A percentile compares a stretch with the other conserved stretches of the same genome.
Conservation (phyloP, 805 yeast species). For the Candida sphagnicola region DNA sequence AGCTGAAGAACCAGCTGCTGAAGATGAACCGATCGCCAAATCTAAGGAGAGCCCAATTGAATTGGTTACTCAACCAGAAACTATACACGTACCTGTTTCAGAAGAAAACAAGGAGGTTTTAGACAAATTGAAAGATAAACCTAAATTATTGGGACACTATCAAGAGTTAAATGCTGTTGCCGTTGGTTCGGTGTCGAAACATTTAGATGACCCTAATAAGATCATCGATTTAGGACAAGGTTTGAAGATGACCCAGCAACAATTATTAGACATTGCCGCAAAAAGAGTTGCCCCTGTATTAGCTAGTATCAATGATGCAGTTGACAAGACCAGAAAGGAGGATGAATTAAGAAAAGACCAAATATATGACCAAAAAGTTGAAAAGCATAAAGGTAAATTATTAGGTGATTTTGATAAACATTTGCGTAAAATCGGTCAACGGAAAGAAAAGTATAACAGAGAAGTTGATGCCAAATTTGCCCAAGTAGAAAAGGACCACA, state of each 20-base stretch:
- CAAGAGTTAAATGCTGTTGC: conserved; percentile 47
- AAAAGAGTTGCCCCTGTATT: conserved; percentile 53
- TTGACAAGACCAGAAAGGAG: conserved; percentile 37
- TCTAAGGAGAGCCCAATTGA: conserved; percentile 32
- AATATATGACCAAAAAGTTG: conserved; percentile 32
- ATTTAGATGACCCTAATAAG: conserved; percentile 47
- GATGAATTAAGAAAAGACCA: conserved; percentile 41
- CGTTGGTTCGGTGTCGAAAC: conserved; percentile 40
- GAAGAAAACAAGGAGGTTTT: conserved; percentile 32
- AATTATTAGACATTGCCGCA: conserved; percentile 52
- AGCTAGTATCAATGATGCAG: conserved; percentile 48
- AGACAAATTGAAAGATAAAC: conserved; percentile 43
- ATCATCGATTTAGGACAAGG: conserved; percentile 52
- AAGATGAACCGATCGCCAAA: conserved; percentile 26
- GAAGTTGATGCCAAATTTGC: conserved; percentile 36
- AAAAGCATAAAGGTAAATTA: conserved; percentile 32
- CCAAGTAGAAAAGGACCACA: conserved; percentile 17
- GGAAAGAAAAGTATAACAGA: conserved; percentile 34
- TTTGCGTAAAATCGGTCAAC: conserved; percentile 33
- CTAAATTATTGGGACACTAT: conserved; percentile 45
- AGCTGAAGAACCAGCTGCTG: conserved; percentile 7
- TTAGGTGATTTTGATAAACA: conserved; percentile 33
- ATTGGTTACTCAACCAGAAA: conserved; percentile 27
- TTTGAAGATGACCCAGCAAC: conserved; percentile 49
- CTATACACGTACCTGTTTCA: conserved; percentile 31